phyloP scores from a whole-genome alignment of 75 land plant genomes.

The Azolla pinnata region DNA sequence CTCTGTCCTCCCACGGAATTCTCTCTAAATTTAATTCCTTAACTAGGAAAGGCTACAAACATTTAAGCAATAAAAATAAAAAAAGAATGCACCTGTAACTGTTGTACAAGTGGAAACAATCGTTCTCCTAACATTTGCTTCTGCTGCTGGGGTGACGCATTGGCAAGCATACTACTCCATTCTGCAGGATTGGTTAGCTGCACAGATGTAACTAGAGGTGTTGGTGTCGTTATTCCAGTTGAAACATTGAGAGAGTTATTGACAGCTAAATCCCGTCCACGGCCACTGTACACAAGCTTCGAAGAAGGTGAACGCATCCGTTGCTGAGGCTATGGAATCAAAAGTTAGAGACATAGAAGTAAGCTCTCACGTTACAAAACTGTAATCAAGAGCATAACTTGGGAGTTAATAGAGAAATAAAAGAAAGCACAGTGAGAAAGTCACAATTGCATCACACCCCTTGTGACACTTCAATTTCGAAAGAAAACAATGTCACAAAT shows the following conservation, averaged over 20 bases:
- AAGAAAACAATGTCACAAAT: no score
- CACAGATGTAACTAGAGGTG: slow-evolving; percentile 11
- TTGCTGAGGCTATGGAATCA: slow-evolving; percentile 12
- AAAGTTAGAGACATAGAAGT: not conserved
- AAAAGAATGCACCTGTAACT: slow-evolving; percentile 57
- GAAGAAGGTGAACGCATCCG: slow-evolving; percentile 17
- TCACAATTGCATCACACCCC: no score
- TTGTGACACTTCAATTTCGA: no score
- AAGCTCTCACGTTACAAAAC: no score
- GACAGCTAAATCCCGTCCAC: slow-evolving; percentile 21
- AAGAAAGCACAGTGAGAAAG: not conserved
- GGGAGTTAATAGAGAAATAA: not conserved
- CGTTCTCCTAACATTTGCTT: slow-evolving; percentile 66
- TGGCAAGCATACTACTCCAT: slow-evolving; percentile 53
- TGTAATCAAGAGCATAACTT: not conserved
- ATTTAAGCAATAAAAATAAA: no score
- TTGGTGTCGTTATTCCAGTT: slow-evolving; percentile 4
- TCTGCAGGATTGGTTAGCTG: slow-evolving; percentile 18
- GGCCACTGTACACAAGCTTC: slow-evolving; percentile 36
- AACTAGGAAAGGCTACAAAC: no score
- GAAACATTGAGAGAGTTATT: slow-evolving; percentile 8
- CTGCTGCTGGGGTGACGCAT: slow-evolving; percentile 53
- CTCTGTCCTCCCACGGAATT: no score
- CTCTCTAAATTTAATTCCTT: no score
- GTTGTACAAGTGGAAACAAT: slow-evolving; percentile 54